A percentile compares a stretch with the other conserved stretches of the same genome.
Evolutionary conservation across 495 filamentous ascomycete genomes (phyloP).

Genomic region (Xylaria cubensis): DNA sequence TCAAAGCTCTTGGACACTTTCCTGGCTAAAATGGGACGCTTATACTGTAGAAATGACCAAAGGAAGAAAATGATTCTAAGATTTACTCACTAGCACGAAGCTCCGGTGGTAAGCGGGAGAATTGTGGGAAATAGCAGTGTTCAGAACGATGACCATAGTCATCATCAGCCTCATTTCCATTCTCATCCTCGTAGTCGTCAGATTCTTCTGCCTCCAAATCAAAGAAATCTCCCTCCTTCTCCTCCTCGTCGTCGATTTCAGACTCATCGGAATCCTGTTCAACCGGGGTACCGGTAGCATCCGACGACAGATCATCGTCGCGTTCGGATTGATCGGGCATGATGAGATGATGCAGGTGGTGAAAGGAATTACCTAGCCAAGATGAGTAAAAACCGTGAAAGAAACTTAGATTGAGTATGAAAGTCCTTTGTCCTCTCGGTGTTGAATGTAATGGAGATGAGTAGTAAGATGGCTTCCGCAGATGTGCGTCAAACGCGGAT

Average conservation of each 20-base stretch:
- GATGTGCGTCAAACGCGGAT: background rate
- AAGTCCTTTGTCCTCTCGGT: background rate
- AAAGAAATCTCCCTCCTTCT: constrained; percentile 31
- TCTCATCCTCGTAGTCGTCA: constrained; percentile 25
- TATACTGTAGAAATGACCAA: too few relatives aligned
- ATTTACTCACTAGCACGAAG: constrained; percentile 35
- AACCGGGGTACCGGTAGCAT: background rate
- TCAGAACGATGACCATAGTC: constrained; percentile 9
- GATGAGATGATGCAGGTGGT: background rate
- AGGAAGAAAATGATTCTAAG: too few relatives aligned
- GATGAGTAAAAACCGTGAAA: too few relatives aligned
- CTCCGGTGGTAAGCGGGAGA: constrained; percentile 46
- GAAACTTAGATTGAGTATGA: background rate
- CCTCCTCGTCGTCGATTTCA: constrained; percentile 24
- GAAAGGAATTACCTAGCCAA: background rate
- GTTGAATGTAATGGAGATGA: constrained; percentile 10
- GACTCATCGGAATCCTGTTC: constrained; percentile 22
- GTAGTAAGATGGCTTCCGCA: background rate
- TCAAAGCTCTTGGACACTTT: too few relatives aligned
- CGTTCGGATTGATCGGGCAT: constrained; percentile 22
- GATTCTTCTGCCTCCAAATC: constrained; percentile 42
- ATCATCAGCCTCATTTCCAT: constrained; percentile 30
- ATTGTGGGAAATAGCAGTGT: constrained; percentile 46
- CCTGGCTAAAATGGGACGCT: too few relatives aligned
- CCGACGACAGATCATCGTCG: constrained; percentile 4